phyloP scores from a whole-genome alignment of 2,329 filamentous ascomycete genomes.

The Chalaropsis ovoidea region DNA sequence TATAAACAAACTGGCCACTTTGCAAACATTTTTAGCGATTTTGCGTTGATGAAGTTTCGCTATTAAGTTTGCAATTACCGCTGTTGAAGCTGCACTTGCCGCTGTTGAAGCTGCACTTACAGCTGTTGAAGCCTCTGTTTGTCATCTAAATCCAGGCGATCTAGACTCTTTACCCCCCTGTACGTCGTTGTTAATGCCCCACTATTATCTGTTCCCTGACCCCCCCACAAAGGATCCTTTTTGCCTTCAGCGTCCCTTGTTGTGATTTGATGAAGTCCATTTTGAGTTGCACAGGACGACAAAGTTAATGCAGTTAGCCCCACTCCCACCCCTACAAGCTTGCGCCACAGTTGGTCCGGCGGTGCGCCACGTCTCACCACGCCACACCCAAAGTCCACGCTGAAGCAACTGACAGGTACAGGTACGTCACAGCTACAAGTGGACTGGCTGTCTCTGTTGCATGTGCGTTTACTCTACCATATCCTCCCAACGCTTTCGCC shows the following conservation, averaged over 20 bases:
- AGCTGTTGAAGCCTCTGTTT: neutral
- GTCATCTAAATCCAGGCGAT: constrained; percentile 6
- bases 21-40: too few species aligned
- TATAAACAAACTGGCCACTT: neutral
- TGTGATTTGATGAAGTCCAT: constrained; percentile 9
- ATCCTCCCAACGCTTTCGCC: neutral
- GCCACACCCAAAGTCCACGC: neutral
- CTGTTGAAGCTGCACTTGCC: neutral
- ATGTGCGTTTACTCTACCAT: neutral
- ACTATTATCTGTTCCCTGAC: neutral
- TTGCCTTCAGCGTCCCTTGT: neutral
- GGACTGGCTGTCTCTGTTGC: neutral
- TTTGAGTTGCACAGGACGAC: constrained; percentile 12
- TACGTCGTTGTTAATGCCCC: neutral
- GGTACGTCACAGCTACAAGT: neutral
- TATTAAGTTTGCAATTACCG: neutral
- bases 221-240: constrained; percentile 2
- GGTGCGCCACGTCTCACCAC: neutral
- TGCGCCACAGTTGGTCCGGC: neutral
- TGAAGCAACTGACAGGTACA: neutral
- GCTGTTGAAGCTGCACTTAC: neutral
- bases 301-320: neutral
- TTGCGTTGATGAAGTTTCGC: neutral
- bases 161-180: constrained; percentile 9
- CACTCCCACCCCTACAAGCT: neutral